Evolutionary conservation across 176 grass and related monocot species (phyloP), one percentile per base, ranked within the genome.

Genomic region (Alopecurus myosuroides): DNA sequence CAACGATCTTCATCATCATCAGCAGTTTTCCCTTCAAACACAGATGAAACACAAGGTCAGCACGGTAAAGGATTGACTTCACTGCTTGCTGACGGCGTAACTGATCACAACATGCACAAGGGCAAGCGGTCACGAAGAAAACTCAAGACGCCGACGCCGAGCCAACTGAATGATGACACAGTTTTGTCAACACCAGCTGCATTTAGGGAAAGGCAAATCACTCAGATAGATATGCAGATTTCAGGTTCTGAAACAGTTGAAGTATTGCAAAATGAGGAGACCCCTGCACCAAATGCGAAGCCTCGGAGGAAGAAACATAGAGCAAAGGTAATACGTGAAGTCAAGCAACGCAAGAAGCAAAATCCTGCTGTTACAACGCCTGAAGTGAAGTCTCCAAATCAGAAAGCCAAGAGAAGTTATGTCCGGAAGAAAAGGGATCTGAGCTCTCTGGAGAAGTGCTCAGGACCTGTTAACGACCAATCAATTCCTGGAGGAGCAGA

Each of bases 261-360:
- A 81, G 22, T 52, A 31, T 53, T 81, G 33, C 62, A 48, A 30
- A 52, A 77, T 49, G 75, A 73, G 73, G 80, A 82, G 76, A 81
- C 48, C 51, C 55, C 35, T 30, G 40, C 53, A 74, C 50, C 19
- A 60, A 87, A 80, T 67, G 56, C 14, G 35, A 89, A 81, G 76
- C 40, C 77, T 76, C 41, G 73, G 55, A 88, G 86, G 88, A 92
- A 81, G 81, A 90, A 81, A 22, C 88, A 92, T 35, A 92, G 90
- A 64, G 85, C 93, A 72, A 92, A 92, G 76, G 93, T 95, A 79
- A 79, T 94, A 25, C 80, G 77, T 51, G 90, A 94, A 58, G 64
- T 52, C 23, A 86, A 65, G 50, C 34, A 29, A 40, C 5, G 48
- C 9, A 88, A 82, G 84, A 86, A 46, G 25, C 66, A 84, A 71